phyloP scores from a whole-genome alignment of 345 rosid species.

The rapeseed (Brassica napus) region DNA sequence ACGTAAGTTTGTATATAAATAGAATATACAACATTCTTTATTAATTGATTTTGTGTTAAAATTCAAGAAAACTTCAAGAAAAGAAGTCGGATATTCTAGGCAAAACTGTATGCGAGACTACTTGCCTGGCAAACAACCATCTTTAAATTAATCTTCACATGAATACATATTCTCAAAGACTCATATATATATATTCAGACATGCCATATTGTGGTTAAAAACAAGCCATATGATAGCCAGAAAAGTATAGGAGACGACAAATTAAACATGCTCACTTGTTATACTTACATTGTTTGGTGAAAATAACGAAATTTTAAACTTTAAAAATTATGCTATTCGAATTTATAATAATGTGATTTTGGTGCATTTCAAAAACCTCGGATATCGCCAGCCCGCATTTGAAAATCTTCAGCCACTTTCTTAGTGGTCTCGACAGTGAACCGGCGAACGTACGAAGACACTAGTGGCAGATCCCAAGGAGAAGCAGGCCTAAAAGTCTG shows the following conservation, averaged over 20 bases:
- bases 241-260: background rate
- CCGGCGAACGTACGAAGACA: slow-evolving; percentile 78
- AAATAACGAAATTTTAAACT: background rate
- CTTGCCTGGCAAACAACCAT: background rate
- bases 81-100: background rate
- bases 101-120: background rate
- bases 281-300: background rate
- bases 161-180: background rate
- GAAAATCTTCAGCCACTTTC: slow-evolving; percentile 58
- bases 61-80: background rate
- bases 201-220: too few species aligned
- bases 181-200: background rate
- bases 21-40: background rate
- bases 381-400: background rate
- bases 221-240: background rate
- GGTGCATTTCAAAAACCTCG: slow-evolving; percentile 13
- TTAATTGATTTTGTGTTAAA: background rate
- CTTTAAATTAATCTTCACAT: background rate
- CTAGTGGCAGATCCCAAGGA: slow-evolving; percentile 66
- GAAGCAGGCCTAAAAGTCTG: slow-evolving; percentile 68
- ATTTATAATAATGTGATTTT: background rate
- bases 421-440: slow-evolving; percentile 62
- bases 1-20: background rate
- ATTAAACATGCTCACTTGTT: background rate
- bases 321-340: background rate